Evolutionary conservation across 1,284 basidiomycete species (phyloP), one percentile per base, ranked within the genome.

Genomic region (Cystobasidiaceae sp.): DNA sequence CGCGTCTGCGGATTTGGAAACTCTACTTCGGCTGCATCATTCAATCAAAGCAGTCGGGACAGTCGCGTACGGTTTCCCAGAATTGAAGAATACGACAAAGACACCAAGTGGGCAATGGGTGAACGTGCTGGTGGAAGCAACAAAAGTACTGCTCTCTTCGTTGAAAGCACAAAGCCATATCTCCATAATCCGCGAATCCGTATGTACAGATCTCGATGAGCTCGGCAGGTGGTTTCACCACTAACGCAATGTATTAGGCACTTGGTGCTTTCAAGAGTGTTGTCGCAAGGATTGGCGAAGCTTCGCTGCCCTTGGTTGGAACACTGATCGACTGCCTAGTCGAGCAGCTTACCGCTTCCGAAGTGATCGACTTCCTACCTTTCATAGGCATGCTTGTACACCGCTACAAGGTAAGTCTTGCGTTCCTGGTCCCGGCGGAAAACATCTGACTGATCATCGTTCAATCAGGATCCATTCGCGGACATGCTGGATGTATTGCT

Each of bases 41-140:
- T 83, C 89, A 70, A 89, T 98, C 74, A 89, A 97, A 83, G 94
- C 93, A 1, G 81, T 97, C 13, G 93, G 93, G 17, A 91, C 90
- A 73, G 85, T 98, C 59, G 90, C 93, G 50, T 97, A 97, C 78
- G 97, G 97, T 7, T 98, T 98, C 79, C 96, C 96, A 0, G 77
- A 79, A 41, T 60, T 77, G 87, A 87, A 30, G 85, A 83, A 32
- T 82, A 83, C 87, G 0, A 80, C 82, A 71, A 82, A 81, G 44
- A 86, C 86, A 70, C 82, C 85, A n/a, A 79, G 85, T 21, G 88
- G 91, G 2, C 86, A 87, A 0, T 83, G 82, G 77, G 78, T 92
- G 62, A 83, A 86, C 59, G 85, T 94, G 13, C 94, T 98, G 79
- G 84, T 85, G 70, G 84, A 90, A 74, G 85, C 92, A 72, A 90